A percentile compares a stretch with the other conserved stretches of the same genome.
phyloP scores from a whole-genome alignment of 129 eudicot species.

The Lonicera japonica region DNA sequence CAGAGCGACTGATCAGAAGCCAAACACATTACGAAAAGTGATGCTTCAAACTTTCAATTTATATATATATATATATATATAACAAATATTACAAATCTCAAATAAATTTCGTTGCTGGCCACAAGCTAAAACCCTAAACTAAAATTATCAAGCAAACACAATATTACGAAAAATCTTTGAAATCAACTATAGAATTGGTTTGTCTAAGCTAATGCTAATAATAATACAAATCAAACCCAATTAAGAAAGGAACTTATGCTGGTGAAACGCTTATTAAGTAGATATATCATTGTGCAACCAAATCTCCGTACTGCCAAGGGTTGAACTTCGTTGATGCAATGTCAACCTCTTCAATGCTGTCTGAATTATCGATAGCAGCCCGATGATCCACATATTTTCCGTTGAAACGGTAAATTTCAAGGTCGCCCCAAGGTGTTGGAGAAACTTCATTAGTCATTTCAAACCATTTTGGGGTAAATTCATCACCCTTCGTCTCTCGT shows the following conservation, averaged over 20 bases:
- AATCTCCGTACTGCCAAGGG: conserved; percentile 84
- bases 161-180: conserved; percentile 2
- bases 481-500: conserved; percentile 74
- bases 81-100: conserved; percentile 1
- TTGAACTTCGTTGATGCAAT: conserved; percentile 48
- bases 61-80: background rate
- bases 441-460: conserved; percentile 55
- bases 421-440: conserved; percentile 93
- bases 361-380: conserved; percentile 35
- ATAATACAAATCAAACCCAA: background rate
- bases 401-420: conserved; percentile 71
- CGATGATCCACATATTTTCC: conserved; percentile 72
- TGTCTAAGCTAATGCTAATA: conserved; percentile 11
- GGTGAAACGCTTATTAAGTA: background rate
- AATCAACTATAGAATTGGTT: conserved; percentile 2
- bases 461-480: conserved; percentile 75
- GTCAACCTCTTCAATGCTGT: conserved; percentile 32
- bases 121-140: conserved; percentile 12
- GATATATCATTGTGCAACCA: conserved; percentile 39
- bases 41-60: background rate
- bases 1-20: too few relatives aligned
- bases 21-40: too few relatives aligned
- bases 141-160: background rate
- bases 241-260: background rate
- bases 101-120: background rate